Base-by-base conservation (phyloP, 2,329 filamentous ascomycete genomes). In the Alternaria sp. region DNA sequence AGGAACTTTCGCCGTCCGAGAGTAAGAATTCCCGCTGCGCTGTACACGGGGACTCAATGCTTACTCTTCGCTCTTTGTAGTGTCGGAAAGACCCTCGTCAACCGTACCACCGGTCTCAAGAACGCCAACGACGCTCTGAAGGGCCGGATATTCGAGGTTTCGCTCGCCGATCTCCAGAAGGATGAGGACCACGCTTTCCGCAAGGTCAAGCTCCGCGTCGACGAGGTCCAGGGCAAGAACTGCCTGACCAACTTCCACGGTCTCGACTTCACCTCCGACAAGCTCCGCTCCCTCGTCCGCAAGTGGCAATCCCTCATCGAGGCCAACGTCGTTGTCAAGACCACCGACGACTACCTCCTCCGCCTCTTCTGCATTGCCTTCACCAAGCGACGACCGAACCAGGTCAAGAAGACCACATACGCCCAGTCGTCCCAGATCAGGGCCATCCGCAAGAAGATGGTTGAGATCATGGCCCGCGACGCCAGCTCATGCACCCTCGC, bases 371-470 rank as follows among this genome's bases (percentile, higher is more conserved):
- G 93, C 83, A 99, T 99, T 77, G 95, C 92, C 77, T 99, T 99
- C 89, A 99, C 95, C 85, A 98, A 98, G 92, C 89, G 93, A 84
- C 91, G 95, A 81, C 93, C 93, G 78, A 99, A 98, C 89, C 95
- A 99, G 89, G 94, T 99, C 88, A 97, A 97, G 92, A 99, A 98
- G 92, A 99, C 95, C 79, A 99, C 95, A 82, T 99, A 99, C 82
- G 95, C 95, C 75, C 91, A 91, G 72, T 93, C 93, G 71, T 98
- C 95, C 71, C 95, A 99, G 86, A 98, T 98, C 84, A 92, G 94
- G 74, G 90, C 92, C 76, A 99, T 99, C 84, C 92, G 95, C 85
- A 95, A 94, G 89, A 98, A 99, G 93, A 99, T 99, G 95, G 92
- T 89, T 71, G 95, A 99, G 85, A 98, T 99, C 85, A 98, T 99